Evolutionary conservation across 225 moss, liverwort and hornwort species (phyloP).

Genomic region (Pseudoscleropodium purum): DNA sequence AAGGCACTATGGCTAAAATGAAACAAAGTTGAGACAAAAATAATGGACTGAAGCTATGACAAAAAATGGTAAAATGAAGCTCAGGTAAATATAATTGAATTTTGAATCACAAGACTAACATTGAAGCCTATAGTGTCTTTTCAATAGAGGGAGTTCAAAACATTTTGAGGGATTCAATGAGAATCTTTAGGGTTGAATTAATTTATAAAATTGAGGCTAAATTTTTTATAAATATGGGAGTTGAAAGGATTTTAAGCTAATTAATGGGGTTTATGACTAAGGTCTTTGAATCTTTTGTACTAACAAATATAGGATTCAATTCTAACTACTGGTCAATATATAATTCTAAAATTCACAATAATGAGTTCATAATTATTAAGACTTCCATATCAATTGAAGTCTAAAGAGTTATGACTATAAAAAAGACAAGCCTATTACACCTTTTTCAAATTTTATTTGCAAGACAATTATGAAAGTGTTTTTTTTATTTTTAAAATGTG

Average conservation of each 20-base stretch:
- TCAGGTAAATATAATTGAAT: background rate
- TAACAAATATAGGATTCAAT: background rate
- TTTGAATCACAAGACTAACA: background rate
- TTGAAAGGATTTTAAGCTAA: background rate
- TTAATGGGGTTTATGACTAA: too few relatives aligned
- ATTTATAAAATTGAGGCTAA: background rate
- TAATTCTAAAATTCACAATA: background rate
- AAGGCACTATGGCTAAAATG: background rate
- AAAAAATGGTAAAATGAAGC: background rate
- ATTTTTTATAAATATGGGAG: background rate
- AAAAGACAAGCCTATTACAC: background rate
- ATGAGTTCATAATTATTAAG: rapidly evolving
- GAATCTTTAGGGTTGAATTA: background rate
- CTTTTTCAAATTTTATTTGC: background rate
- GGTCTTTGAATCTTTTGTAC: background rate
- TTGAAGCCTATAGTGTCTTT: background rate
- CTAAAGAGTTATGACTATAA: background rate
- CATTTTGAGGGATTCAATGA: background rate
- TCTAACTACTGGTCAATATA: background rate
- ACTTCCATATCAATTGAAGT: background rate
- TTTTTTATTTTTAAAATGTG: background rate
- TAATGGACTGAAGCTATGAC: background rate
- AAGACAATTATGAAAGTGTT: background rate
- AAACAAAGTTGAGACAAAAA: background rate
- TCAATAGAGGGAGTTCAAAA: background rate